These are phyloP conservation scores for Chiua virens DNA, from an alignment of 768 basidiomycete species.

Conservation along the genomic window DNA sequence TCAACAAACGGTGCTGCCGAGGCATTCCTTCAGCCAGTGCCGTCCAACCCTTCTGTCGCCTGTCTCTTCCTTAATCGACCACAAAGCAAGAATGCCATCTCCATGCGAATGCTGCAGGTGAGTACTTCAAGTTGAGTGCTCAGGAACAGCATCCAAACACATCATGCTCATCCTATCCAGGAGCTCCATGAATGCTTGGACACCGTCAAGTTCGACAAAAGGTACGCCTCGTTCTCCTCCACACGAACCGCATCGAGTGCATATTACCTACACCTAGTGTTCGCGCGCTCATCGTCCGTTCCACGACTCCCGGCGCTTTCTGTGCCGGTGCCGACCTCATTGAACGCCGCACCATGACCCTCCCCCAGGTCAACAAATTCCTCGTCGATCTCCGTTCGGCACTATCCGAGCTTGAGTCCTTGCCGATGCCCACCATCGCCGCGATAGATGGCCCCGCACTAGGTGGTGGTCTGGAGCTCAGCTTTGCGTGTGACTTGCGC, in stretches of 20 bases:
- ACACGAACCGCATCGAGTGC: background rate
- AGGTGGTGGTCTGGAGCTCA: conserved; percentile 89
- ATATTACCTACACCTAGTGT: conserved; percentile 41
- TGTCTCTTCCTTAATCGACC: conserved; percentile 81
- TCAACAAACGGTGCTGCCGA: conserved; percentile 27
- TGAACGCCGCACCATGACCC: conserved; percentile 83
- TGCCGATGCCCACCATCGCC: conserved; percentile 88
- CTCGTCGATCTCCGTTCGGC: conserved; percentile 72
- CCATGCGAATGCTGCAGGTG: conserved; percentile 67
- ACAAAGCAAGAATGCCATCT: conserved; percentile 86
- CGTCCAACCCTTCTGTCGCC: conserved; percentile 61
- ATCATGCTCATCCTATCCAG: conserved; percentile 36
- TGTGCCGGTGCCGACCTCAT: conserved; percentile 90
- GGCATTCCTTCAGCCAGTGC: conserved; percentile 50
- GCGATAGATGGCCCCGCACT: conserved; percentile 93
- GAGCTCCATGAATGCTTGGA: conserved; percentile 73
- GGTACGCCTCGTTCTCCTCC: conserved; percentile 37
- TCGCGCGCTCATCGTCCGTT: conserved; percentile 81
- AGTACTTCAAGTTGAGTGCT: no score
- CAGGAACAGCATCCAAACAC: background rate
- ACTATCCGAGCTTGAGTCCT: conserved; percentile 70
- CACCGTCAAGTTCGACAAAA: conserved; percentile 62
- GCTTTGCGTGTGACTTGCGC: conserved; percentile 86
- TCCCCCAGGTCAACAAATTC: conserved; percentile 71
- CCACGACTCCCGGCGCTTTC: conserved; percentile 74